Evolutionary conservation across 129 eudicot genomes (phyloP).

Genomic region (Erigeron canadensis): DNA sequence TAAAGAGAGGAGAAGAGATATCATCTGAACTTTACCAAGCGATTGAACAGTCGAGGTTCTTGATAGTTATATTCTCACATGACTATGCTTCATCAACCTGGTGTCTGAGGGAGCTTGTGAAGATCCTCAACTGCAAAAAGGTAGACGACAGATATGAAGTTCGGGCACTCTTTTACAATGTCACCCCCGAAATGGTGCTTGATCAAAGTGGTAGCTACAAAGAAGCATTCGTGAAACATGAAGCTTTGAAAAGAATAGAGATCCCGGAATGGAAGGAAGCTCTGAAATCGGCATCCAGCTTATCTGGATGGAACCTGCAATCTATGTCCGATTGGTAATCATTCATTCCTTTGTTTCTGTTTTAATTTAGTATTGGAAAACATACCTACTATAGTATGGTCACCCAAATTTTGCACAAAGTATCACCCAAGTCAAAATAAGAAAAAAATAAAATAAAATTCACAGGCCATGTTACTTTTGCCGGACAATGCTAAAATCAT

Average conservation of each 20-base stretch:
- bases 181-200: constrained; percentile 10
- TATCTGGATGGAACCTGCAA: constrained; percentile 30
- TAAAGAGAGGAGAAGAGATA: constrained; percentile 29
- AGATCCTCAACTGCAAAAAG: constrained; percentile 29
- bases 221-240: constrained; percentile 29
- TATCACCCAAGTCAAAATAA: no score
- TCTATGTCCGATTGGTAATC: constrained; percentile 13
- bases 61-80: constrained; percentile 28
- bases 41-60: constrained; percentile 27
- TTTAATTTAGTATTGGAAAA: not conserved
- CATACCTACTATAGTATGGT: no score
- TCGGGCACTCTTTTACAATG: constrained; percentile 22
- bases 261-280: constrained; percentile 25
- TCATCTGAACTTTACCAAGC: constrained; percentile 24
- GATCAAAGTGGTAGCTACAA: constrained; percentile 21
- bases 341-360: not conserved
- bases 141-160: constrained; percentile 15
- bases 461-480: no score
- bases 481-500: not conserved
- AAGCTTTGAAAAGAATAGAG: constrained; percentile 25
- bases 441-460: no score
- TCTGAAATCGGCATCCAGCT: not conserved
- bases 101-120: constrained; percentile 36
- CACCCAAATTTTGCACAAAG: no score
- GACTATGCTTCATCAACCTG: constrained; percentile 31